A percentile compares a stretch with the other conserved stretches of the same genome.
Conservation (phyloP, 2,329 filamentous ascomycete species). For the Talaromyces sp. region DNA sequence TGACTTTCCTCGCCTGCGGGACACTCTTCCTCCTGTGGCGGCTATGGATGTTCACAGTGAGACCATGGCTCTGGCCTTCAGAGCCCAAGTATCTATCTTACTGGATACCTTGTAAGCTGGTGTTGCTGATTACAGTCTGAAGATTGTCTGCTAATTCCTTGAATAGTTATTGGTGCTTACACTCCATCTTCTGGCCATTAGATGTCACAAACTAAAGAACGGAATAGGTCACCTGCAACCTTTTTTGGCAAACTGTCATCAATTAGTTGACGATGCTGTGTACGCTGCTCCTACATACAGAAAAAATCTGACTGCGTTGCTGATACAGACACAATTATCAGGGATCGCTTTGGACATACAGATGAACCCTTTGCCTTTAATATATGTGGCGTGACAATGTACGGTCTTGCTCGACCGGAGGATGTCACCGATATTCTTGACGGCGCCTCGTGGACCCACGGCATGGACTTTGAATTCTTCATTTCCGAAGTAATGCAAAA, state of each 20-base stretch:
- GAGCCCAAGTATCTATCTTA: conserved; percentile 1
- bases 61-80: not conserved
- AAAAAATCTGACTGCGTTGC: not conserved
- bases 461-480: conserved; percentile 3
- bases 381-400: conserved; percentile 1
- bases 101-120: not conserved
- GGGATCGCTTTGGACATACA: not conserved
- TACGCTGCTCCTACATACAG: not conserved
- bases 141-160: not conserved
- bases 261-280: not conserved
- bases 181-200: not conserved
- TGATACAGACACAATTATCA: not conserved
- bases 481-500: conserved; percentile 1
- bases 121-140: not conserved
- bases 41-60: not conserved
- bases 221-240: conserved; percentile 1
- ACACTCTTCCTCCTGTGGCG: not conserved
- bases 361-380: conserved; percentile 1
- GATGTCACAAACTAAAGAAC: not conserved
- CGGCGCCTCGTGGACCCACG: not conserved
- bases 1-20: not conserved
- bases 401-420: not conserved
- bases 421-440: conserved; percentile 4
- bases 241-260: not conserved
- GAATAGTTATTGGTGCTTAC: not conserved